Conservation (phyloP, 805 yeast genomes). For the Schwanniomyces polymorphus region DNA sequence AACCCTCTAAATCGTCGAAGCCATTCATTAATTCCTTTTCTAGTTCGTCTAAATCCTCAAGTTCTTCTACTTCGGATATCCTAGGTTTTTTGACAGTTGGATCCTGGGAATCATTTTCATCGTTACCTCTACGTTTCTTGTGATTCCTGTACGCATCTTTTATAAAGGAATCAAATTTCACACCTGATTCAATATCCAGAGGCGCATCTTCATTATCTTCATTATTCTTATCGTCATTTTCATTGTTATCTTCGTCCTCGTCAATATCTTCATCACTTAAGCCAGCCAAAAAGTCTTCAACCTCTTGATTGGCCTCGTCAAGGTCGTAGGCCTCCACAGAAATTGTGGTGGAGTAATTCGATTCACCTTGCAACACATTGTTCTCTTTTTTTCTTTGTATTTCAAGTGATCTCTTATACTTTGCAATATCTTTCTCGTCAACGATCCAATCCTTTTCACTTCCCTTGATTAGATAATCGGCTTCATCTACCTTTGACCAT, state of each 20-base stretch:
- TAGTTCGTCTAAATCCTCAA: conserved; percentile 43
- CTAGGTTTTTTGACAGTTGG: conserved; percentile 5
- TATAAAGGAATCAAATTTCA: conserved; percentile 23
- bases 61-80: conserved; percentile 11
- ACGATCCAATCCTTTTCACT: conserved; percentile 46
- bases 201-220: conserved; percentile 4
- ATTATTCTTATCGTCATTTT: conserved; percentile 10
- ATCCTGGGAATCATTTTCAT: conserved; percentile 5
- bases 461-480: conserved; percentile 54
- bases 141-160: conserved; percentile 18
- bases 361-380: conserved; percentile 15
- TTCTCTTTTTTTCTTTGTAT: conserved; percentile 15
- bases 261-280: conserved; percentile 38
- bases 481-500: conserved; percentile 73
- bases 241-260: conserved; percentile 28
- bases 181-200: neutral
- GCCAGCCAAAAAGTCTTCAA: conserved; percentile 49
- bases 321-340: conserved; percentile 37
- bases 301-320: conserved; percentile 45
- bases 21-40: conserved; percentile 54
- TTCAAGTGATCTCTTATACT: conserved; percentile 35
- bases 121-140: conserved; percentile 10
- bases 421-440: conserved; percentile 45
- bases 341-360: conserved; percentile 31
- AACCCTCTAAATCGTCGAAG: conserved; percentile 49